Evolutionary conservation across 352 stramenopile species (phyloP).

Genomic region (Phytophthora tentaculata): DNA sequence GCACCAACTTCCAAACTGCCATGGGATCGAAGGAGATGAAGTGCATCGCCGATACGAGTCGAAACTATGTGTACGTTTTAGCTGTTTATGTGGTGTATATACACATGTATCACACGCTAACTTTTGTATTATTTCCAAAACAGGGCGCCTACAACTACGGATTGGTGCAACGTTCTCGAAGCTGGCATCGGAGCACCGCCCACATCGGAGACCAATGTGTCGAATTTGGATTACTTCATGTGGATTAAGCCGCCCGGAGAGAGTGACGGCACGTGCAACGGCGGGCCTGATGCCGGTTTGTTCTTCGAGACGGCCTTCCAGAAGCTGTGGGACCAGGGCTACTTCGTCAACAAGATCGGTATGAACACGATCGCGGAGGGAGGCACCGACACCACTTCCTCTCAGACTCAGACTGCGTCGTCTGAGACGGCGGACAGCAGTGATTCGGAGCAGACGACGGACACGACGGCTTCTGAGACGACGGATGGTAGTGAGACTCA

Average conservation of each 20-base stretch:
- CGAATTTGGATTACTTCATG: conserved; percentile 75
- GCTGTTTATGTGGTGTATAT: not conserved
- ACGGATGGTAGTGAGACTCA: no score
- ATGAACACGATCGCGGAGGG: conserved; percentile 34
- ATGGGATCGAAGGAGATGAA: conserved; percentile 36
- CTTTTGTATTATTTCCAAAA: not conserved
- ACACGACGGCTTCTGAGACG: no score
- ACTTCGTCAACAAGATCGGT: conserved; percentile 43
- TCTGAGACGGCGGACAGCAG: conserved; percentile 13
- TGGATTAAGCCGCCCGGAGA: conserved; percentile 77
- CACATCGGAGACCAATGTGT: conserved; percentile 50
- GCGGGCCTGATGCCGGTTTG: conserved; percentile 47
- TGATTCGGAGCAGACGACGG: no score
- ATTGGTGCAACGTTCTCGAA: conserved; percentile 64
- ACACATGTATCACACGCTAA: not conserved
- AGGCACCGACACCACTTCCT: conserved; percentile 16
- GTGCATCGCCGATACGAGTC: conserved; percentile 50
- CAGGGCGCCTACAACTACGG: conserved; percentile 20
- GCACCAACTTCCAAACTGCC: conserved; percentile 46
- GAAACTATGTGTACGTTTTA: conserved; percentile 41
- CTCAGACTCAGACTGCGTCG: conserved; percentile 8
- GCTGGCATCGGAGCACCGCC: conserved; percentile 55
- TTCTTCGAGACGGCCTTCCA: conserved; percentile 70
- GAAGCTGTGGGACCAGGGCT: conserved; percentile 72
- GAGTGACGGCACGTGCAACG: conserved; percentile 61